Base-by-base conservation (phyloP, 345 rosid genomes). In the Lepidium aucheri region DNA sequence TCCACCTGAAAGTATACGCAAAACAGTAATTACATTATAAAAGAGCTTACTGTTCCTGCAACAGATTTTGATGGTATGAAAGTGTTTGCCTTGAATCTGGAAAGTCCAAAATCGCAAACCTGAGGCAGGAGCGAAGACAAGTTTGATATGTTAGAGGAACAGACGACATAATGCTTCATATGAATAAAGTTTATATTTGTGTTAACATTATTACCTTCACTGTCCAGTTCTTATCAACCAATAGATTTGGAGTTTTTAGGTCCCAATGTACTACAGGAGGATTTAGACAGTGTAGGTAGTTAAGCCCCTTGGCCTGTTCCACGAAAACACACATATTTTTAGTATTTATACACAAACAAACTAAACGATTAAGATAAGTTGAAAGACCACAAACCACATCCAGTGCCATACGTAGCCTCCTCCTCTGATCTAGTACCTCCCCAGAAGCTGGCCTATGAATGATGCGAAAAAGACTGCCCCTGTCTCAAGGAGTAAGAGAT, bases 231-330 rank as follows among this genome's bases (percentile, higher is more conserved):
- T 83, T 93, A 80, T 93, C 98, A 50, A 90, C 98, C 84, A 93
- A 74, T 62, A 93, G 65, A 83, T 93, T 93, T 58, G 98, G 98
- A 38, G 98, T 79, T 70, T 93, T 93, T 26, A 93, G 85, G 83
- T 93, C 98, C 98, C 98, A 93, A 65, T 93, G 98, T 70, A 93
- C 90, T 36, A 93, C 80, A 18, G 98, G 94, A 58, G 98, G 98
- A 47, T 65, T 82, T 39, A 93, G 87, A 79, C 94, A 81, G 70
- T 90, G 98, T 63, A 93, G 86, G 81, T 93, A 93, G 78, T 93
- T 93, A 73, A 93, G 75, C 28, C 98, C 98, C 79, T 90, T 93
- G 17, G 98, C 98, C 98, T 93, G 94, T 58, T 47, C 68, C 64
- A 74, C 74, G n/a, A 3, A 68, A 52, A 60, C 14, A 63, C 14